These are phyloP conservation scores for Eryngium alpinum DNA, from an alignment of 140 eudicot species.

Conservation along the genomic window DNA sequence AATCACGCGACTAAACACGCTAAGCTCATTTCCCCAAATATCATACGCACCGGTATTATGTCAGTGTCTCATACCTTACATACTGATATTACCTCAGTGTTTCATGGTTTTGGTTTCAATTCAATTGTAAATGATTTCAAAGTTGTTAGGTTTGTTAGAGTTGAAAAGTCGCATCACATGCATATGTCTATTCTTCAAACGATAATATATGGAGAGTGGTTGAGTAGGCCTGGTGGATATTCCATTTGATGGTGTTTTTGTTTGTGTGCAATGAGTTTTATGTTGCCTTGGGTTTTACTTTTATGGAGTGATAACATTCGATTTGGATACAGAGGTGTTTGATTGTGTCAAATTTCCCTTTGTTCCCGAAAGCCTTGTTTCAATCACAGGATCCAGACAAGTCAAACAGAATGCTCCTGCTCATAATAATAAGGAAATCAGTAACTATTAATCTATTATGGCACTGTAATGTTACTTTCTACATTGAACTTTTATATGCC, in stretches of 20 bases:
- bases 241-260: neutral
- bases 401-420: neutral
- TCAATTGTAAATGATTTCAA: neutral
- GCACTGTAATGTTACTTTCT: neutral
- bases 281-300: neutral
- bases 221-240: neutral
- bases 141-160: neutral
- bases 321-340: neutral
- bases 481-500: neutral
- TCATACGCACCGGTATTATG: neutral
- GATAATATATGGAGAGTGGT: neutral
- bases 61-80: neutral
- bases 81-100: no score
- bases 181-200: neutral
- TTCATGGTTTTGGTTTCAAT: neutral
- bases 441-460: neutral
- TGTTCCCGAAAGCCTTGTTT: neutral
- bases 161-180: neutral
- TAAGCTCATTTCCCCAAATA: neutral
- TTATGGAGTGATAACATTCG: neutral
- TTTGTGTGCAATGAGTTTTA: neutral
- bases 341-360: no score
- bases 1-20: conserved; percentile 2
- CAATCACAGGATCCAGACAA: neutral
- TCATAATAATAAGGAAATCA: neutral